Evolutionary conservation across 1,284 basidiomycete genomes (phyloP).

Genomic region (Nidula niveotomentosa): DNA sequence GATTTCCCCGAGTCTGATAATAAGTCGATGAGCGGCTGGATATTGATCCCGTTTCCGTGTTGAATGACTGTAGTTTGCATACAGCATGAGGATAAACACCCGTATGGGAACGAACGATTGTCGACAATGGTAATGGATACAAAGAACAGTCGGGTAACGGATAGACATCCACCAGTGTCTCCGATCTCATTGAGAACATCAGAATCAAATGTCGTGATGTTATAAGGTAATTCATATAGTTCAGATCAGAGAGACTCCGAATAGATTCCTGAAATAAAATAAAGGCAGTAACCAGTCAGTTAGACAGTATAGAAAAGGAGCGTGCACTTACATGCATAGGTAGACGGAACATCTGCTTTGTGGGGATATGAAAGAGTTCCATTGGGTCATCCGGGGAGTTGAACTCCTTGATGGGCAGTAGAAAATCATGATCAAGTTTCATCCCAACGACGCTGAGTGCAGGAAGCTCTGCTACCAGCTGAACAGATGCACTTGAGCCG

Average conservation of each 20-base stretch:
- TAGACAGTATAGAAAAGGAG: no score
- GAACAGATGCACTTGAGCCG: constrained; percentile 6
- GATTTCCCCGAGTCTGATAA: background rate
- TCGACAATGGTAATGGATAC: background rate
- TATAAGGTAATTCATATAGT: constrained; percentile 15
- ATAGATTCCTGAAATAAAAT: constrained; percentile 8
- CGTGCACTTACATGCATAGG: constrained; percentile 16
- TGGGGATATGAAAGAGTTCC: constrained; percentile 18
- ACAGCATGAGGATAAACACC: constrained; percentile 16
- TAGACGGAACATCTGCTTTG: constrained; percentile 8
- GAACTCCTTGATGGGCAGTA: constrained; percentile 17
- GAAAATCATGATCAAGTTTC: constrained; percentile 15
- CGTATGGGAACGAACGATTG: constrained; percentile 8
- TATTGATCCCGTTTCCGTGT: background rate
- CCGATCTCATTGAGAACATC: constrained; percentile 10
- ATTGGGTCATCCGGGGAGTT: constrained; percentile 11
- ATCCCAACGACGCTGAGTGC: constrained; percentile 10
- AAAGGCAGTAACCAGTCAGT: background rate
- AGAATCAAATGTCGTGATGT: constrained; percentile 12
- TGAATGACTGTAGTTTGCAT: constrained; percentile 11
- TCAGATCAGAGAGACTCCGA: constrained; percentile 12
- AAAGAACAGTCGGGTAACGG: constrained; percentile 7
- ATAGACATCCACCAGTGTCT: constrained; percentile 17
- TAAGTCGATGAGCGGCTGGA: background rate
- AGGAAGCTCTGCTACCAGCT: constrained; percentile 11